Evolutionary conservation across 768 basidiomycete species (phyloP).

Genomic region (Amylocystis lapponica): DNA sequence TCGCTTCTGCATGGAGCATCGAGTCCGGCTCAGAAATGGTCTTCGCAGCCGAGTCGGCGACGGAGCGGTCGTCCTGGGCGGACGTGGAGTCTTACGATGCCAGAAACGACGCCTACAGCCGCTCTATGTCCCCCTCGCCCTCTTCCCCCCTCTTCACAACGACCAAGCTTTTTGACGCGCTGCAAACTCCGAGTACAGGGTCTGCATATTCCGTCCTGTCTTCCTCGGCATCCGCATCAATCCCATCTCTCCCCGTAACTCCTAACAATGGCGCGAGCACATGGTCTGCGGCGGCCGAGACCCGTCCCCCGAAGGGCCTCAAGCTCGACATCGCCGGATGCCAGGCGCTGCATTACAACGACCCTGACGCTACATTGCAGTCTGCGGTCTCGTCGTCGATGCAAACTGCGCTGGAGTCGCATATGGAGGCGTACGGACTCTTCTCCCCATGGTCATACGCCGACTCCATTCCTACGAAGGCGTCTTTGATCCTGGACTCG

Average conservation of each 20-base stretch:
- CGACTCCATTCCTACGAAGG: constrained; percentile 17
- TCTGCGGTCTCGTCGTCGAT: constrained; percentile 52
- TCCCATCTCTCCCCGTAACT: constrained; percentile 49
- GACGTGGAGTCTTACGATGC: constrained; percentile 14
- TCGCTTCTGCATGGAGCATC: constrained; percentile 19
- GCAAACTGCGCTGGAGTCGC: constrained; percentile 66
- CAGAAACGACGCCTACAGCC: constrained; percentile 2
- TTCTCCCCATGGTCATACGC: constrained; percentile 17
- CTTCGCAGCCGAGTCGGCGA: constrained; percentile 18
- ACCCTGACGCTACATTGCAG: constrained; percentile 39
- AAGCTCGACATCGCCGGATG: constrained; percentile 52
- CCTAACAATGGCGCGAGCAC: constrained; percentile 34
- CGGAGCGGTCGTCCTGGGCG: constrained; percentile 14
- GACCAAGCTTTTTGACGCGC: constrained; percentile 21
- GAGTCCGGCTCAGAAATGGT: constrained; percentile 26
- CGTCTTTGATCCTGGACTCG: constrained; percentile 9
- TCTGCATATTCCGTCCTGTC: constrained; percentile 44
- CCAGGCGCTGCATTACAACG: constrained; percentile 42
- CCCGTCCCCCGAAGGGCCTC: constrained; percentile 27
- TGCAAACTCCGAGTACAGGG: constrained; percentile 23
- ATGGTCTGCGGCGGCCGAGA: constrained; percentile 9
- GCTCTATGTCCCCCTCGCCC: constrained; percentile 18
- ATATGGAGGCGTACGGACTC: constrained; percentile 31
- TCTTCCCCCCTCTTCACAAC: constrained; percentile 20
- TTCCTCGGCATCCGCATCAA: constrained; percentile 35